Evolutionary conservation across 108 stramenopile genomes (phyloP), one percentile per base, ranked within the genome.

Genomic region (Asterionellopsis glacialis): DNA sequence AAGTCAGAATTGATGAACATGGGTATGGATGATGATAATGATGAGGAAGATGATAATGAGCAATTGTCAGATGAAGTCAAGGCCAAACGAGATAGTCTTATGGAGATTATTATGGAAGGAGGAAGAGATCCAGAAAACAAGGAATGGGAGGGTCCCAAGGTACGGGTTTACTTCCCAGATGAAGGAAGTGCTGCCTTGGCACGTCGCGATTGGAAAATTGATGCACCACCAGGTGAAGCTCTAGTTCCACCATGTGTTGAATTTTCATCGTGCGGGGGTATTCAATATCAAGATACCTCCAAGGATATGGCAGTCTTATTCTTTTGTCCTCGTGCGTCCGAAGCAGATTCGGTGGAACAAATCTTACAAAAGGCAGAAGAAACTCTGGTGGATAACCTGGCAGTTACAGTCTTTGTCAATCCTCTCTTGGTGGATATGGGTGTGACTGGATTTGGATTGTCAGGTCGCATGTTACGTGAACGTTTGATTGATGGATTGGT

Each of bases 371-470:
- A 68, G 43, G 57, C 64, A 12, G 83, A 84, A 45, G 79, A 77
- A 45, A 51, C 45, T 21, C 51, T 63, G n/a, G 70, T 72, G 0
- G 60, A 57, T 11, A 57, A 62, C 38, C 61, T 83, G 53, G 70
- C 77, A 41, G 78, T 92, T 21, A 76, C 89, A 10, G 77, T 93
- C 21, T 85, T 96, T 66, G 81, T 96, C 11, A 96, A 96, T 67
- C 96, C 96, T n/a, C 63, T 80, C 7, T 62, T 96, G 45, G 91
- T 96, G 15, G 94, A 96, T 75, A 95, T 95, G 94, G 96, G 92
- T 45, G 90, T 91, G 12, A 95, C 94, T 10, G 96, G 96, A 49
- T 96, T 93, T 72, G 96, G 96, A 42, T 83, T 95, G 90, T 94
- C 93, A 13, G 96, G 96, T 18, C 73, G 95, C 22, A 73, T 86